Percentiles rank a stretch among this genome's conserved stretches.
These are phyloP conservation scores for Didymella keratinophila DNA, from an alignment of 2,329 filamentous ascomycete genomes.

Conservation along the genomic window DNA sequence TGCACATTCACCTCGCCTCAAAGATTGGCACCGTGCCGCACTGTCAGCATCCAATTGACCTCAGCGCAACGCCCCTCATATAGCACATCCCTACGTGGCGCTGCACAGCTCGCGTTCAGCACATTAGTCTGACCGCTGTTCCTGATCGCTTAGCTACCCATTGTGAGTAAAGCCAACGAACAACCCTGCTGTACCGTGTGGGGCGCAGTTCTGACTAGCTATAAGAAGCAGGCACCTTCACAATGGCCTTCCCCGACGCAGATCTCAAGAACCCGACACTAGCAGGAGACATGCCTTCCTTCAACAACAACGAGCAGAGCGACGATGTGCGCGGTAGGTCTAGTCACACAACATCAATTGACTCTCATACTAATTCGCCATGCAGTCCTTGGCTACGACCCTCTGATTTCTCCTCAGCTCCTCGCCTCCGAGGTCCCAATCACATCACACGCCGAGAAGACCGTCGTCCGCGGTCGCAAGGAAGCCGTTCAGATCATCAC, in stretches of 20 bases:
- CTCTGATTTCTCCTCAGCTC: constrained; percentile 86
- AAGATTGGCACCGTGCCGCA: constrained; percentile 13
- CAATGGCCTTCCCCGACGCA: constrained; percentile 29
- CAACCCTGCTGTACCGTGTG: constrained; percentile 1
- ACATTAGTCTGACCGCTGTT: constrained; percentile 29
- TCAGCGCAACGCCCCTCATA: constrained; percentile 18
- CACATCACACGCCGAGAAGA: constrained; percentile 66
- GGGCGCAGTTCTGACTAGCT: constrained; percentile 18
- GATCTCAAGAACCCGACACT: constrained; percentile 23
- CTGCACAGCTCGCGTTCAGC: constrained; percentile 19
- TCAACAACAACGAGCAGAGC: constrained; percentile 43
- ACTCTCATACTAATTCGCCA: constrained; percentile 21
- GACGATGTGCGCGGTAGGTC: constrained; percentile 62
- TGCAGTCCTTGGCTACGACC: constrained; percentile 90
- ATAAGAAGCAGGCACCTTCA: constrained; percentile 26
- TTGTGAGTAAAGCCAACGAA: constrained; percentile 17
- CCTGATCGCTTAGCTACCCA: constrained; percentile 11
- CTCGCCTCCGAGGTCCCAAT: constrained; percentile 85
- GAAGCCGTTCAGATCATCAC: constrained; percentile 78
- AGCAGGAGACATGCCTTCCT: constrained; percentile 39
- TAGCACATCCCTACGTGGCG: constrained; percentile 22
- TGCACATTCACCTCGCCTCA: constrained; percentile 1
- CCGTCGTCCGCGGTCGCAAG: constrained; percentile 74
- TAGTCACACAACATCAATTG: constrained; percentile 4
- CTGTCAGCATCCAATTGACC: constrained; percentile 14